Base-by-base conservation (phyloP, 768 basidiomycete species). In the Grammothele lineata region DNA sequence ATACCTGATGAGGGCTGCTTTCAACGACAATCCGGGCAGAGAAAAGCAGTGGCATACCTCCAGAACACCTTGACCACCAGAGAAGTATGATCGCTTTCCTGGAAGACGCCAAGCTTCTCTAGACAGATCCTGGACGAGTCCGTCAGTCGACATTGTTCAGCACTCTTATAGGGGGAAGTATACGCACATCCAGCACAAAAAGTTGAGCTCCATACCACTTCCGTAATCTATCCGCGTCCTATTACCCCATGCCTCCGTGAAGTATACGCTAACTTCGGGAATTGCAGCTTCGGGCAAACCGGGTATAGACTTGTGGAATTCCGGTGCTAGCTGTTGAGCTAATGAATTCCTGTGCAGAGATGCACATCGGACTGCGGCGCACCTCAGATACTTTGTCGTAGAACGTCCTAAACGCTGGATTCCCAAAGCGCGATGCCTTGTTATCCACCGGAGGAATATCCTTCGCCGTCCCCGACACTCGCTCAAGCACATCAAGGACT, bases 191-290 rank as follows among this genome's bases (percentile, higher is more conserved):
- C 93, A 97, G 59, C 94, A 97, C 3, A 98, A 50, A 60, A 97
- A 99, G 66, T 97, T 95, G 36, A 98, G 75, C 62, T 99, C 96
- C 95, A 98, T 98, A 12, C 96, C 96, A 58, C 93, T 96, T n/a
- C 96, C 96, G 66, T 99, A 99, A 66, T 99, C 96, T 44, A 99
- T 92, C 8, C 96, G 74, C 39, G 85, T 80, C 23, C 87, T 72
- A 63, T 88, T 96, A 0, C 96, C 96, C 94, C 94, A 98, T 14
- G 84, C 69, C 61, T 94, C 90, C 30, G 73, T 68, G 59, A 98
- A 87, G 63, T 98, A 99, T 0, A 71, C 74, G 2, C 83, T 77
- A 3, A 96, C 65, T 61, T 97, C 95, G 4, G 70, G 60, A 3
- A 81, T 73, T 0, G 82, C 76, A 3, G 78, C 79, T 2, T 58